Base-by-base conservation (phyloP, 1,284 basidiomycete genomes). In the Tausonia pullulans region DNA sequence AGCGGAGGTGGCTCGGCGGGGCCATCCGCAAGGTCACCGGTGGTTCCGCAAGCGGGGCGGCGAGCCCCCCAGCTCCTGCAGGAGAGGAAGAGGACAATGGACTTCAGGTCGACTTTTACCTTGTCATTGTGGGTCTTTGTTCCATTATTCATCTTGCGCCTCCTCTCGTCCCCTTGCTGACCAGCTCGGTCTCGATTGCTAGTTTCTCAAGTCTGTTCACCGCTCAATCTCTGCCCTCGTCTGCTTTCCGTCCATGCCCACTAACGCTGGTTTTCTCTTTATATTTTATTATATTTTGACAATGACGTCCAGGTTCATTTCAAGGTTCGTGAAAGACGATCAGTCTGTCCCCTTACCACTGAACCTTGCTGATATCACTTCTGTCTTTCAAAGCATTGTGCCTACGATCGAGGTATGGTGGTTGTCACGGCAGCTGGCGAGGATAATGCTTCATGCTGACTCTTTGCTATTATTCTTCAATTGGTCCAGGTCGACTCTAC, bases 81-180 rank as follows among this genome's bases (percentile, higher is more conserved):
- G 70, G 5, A 71, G 78, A 78, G 3, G 84, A 84, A 4, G 87
- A 87, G 3, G 85, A 88, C 49, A 85, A 87, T 57, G 92, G 91
- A 52, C 86, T 97, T 82, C 82, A 91, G 52, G 93, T 97, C 61
- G 93, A 97, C 76, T 92, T 92, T 75, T 95, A 95, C 75, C 83
- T 94, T 60, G 89, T 94, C 74, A 92, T 94, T 69, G 77, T 78
- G 67, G 72, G 76, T 72, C 2, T 41, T 54, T 5, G 10, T 27
- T 11, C 3, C 6, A 4, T 59, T 46, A 48, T 6, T 46, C 10
- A 54, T 43, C 2, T 27, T 27, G 27, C 27, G 27, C 14, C 45
- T 5, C 40, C 5, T 51, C 11, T 39, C 48, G 54, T 45, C 71
- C 62, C 52, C 44, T 27, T 52, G 7, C 4, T 7, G 14, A 4